These are phyloP conservation scores for Botryotinia calthae DNA, from an alignment of 2,329 filamentous ascomycete species.

Conservation along the genomic window DNA sequence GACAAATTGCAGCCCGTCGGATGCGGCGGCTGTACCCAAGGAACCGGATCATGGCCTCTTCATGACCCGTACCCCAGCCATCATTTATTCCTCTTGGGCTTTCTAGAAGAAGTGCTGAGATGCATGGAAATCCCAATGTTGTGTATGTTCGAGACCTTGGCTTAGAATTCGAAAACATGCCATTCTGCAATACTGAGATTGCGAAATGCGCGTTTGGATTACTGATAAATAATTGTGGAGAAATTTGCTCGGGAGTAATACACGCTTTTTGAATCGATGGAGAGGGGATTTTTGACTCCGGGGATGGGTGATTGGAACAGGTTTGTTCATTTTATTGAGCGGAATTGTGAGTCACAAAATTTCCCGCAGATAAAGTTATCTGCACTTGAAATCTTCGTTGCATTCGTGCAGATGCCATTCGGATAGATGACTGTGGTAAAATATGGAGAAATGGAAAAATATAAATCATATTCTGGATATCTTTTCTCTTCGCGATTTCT, in stretches of 20 bases:
- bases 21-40: not conserved
- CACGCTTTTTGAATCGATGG: rapidly evolving
- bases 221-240: not conserved
- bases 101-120: not conserved
- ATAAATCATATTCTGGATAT: not conserved
- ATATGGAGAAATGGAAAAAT: not conserved
- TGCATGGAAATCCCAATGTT: not conserved
- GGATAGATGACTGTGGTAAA: not conserved
- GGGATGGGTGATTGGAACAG: not conserved
- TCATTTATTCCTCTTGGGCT: not conserved
- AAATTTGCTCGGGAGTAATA: not conserved
- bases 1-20: not conserved
- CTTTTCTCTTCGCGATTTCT: not conserved
- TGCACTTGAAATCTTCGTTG: not conserved
- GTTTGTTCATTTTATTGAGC: not conserved
- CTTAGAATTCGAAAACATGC: not conserved
- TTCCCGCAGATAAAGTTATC: not conserved
- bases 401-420: not conserved
- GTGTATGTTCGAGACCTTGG: not conserved
- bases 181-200: not conserved
- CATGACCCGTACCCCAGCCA: not conserved
- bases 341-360: not conserved
- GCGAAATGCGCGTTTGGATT: not conserved
- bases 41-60: not conserved
- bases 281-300: not conserved